Percentiles rank a stretch among this genome's conserved stretches.
phyloP scores from a whole-genome alignment of 2,329 filamentous ascomycete species.

The Periglandula ipomoeae region DNA sequence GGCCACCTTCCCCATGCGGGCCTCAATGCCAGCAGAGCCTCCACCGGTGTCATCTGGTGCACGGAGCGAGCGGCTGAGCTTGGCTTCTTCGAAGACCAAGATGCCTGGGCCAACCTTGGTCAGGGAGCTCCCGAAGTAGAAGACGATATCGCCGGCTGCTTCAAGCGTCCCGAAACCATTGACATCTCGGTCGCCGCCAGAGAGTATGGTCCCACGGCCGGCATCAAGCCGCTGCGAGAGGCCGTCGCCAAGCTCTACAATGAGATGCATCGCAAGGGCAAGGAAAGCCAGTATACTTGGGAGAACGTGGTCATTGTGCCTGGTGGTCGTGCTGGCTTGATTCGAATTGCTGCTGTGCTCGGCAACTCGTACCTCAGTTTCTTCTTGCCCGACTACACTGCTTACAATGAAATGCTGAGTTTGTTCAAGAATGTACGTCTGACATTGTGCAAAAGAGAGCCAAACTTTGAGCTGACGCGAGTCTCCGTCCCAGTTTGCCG shows the following conservation, averaged over 20 bases:
- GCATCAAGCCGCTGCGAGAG: slow-evolving; percentile 81
- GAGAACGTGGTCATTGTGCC: slow-evolving; percentile 97
- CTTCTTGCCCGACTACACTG: slow-evolving; percentile 92
- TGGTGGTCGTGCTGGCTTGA: slow-evolving; percentile 83
- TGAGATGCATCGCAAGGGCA: slow-evolving; percentile 78
- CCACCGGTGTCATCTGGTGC: slow-evolving; percentile 91
- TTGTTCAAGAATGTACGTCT: slow-evolving; percentile 73
- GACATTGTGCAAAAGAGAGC: not conserved
- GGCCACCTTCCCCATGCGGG: slow-evolving; percentile 87
- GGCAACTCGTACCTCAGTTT: slow-evolving; percentile 90
- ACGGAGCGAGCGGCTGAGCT: slow-evolving; percentile 81
- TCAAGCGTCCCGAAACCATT: slow-evolving; percentile 69
- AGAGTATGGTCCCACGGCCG: slow-evolving; percentile 90
- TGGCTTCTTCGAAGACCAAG: slow-evolving; percentile 75
- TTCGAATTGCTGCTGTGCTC: slow-evolving; percentile 87
- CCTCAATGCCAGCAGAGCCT: slow-evolving; percentile 77
- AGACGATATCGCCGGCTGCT: slow-evolving; percentile 84
- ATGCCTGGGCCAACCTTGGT: slow-evolving; percentile 84
- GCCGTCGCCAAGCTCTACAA: slow-evolving; percentile 92
- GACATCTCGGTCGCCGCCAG: slow-evolving; percentile 69
- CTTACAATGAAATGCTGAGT: slow-evolving; percentile 95
- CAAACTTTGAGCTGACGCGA: not conserved
- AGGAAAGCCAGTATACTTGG: slow-evolving; percentile 85
- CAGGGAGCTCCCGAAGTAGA: slow-evolving; percentile 93
- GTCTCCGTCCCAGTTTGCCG: slow-evolving; percentile 53